phyloP scores from a whole-genome alignment of 2,329 filamentous ascomycete species.

The Fusarium stilboides region DNA sequence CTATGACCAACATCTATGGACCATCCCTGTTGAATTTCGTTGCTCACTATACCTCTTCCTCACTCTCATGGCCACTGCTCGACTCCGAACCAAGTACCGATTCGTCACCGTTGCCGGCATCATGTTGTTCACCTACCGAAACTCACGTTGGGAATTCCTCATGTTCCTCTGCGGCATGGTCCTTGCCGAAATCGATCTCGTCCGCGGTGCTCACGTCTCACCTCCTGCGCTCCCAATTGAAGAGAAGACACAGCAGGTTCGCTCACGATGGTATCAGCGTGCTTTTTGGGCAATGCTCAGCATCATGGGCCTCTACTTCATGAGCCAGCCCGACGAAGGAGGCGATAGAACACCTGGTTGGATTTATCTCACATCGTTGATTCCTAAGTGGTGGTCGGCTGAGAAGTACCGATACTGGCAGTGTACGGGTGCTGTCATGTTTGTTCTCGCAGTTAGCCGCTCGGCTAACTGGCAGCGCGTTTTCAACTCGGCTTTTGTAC shows the following conservation, averaged over 20 bases:
- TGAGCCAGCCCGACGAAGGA: slow-evolving; percentile 57
- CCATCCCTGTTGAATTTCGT: slow-evolving; percentile 73
- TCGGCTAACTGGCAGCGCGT: slow-evolving; percentile 64
- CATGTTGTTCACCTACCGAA: slow-evolving; percentile 62
- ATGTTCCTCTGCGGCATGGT: slow-evolving; percentile 70
- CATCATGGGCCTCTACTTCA: slow-evolving; percentile 67
- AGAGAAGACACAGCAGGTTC: slow-evolving; percentile 33
- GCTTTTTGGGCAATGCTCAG: slow-evolving; percentile 61
- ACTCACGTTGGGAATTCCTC: slow-evolving; percentile 68
- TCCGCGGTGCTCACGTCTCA: slow-evolving; percentile 62
- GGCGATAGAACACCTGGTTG: slow-evolving; percentile 68
- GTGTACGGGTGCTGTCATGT: slow-evolving; percentile 66
- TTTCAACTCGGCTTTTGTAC: slow-evolving; percentile 65
- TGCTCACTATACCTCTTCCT: slow-evolving; percentile 72
- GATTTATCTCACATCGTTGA: slow-evolving; percentile 62
- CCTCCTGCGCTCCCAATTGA: slow-evolving; percentile 47
- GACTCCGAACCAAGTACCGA: slow-evolving; percentile 60
- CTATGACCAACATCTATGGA: slow-evolving; percentile 74
- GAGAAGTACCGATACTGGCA: slow-evolving; percentile 71
- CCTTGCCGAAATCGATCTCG: slow-evolving; percentile 69
- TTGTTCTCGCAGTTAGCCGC: slow-evolving; percentile 66
- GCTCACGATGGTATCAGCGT: slow-evolving; percentile 26
- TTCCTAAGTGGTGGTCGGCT: slow-evolving; percentile 65
- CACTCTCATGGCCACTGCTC: slow-evolving; percentile 64
- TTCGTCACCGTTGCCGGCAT: slow-evolving; percentile 60